Conservation (phyloP, 2,329 filamentous ascomycete genomes). For the Acephala macrosclerotiorum region DNA sequence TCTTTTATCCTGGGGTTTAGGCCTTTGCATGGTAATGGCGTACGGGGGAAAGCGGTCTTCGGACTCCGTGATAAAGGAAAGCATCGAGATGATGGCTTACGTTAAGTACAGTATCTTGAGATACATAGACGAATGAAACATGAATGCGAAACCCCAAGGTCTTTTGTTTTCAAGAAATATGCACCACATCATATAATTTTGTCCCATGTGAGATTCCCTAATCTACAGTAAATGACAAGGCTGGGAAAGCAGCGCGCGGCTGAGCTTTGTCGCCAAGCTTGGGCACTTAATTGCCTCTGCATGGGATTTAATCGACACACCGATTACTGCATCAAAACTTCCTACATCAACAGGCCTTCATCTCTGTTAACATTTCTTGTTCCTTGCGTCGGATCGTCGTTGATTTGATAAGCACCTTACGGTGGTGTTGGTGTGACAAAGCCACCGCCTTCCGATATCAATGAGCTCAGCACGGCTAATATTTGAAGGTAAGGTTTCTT, state of each 20-base stretch:
- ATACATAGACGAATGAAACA: constrained; percentile 5
- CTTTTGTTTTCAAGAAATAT: not conserved
- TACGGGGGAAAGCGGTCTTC: constrained; percentile 35
- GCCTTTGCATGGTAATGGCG: constrained; percentile 42
- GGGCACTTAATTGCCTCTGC: not conserved
- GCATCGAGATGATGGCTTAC: constrained; percentile 16
- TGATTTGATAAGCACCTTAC: constrained; percentile 8
- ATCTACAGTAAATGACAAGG: constrained; percentile 15
- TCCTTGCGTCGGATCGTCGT: not conserved
- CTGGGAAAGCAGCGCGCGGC: constrained; percentile 13
- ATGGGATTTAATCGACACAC: constrained; percentile 3
- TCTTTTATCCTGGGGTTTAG: constrained; percentile 33
- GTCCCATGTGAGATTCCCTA: constrained; percentile 5
- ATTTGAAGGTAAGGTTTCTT: constrained; percentile 12
- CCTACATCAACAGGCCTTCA: not conserved
- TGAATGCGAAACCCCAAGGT: not conserved
- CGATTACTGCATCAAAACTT: not conserved
- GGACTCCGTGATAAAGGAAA: constrained; percentile 8
- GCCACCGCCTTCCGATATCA: constrained; percentile 13
- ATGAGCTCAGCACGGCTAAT: constrained; percentile 18
- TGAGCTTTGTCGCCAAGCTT: constrained; percentile 15
- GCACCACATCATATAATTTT: constrained; percentile 20
- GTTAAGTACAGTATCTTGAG: not conserved
- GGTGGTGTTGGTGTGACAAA: constrained; percentile 25
- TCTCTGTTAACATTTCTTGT: not conserved